A percentile compares a stretch with the other conserved stretches of the same genome.
Evolutionary conservation across 1,284 basidiomycete genomes (phyloP).

Genomic region (Ceratobasidium sp.): DNA sequence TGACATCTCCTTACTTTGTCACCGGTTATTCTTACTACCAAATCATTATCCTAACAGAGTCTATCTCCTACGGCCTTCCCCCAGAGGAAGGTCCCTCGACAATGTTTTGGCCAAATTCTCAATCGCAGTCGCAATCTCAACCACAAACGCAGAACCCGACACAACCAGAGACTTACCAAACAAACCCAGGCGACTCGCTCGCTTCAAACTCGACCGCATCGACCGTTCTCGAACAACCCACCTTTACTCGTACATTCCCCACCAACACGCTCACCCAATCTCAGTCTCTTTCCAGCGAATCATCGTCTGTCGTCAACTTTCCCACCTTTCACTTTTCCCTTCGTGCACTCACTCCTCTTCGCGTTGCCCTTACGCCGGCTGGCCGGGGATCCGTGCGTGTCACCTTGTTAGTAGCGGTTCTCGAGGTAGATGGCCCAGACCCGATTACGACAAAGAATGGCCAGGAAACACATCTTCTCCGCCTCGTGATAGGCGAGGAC

Average conservation of each 20-base stretch:
- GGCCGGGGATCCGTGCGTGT: constrained; percentile 54
- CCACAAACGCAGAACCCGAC: constrained; percentile 5
- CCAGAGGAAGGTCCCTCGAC: constrained; percentile 15
- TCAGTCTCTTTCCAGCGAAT: constrained; percentile 12
- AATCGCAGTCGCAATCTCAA: constrained; percentile 12
- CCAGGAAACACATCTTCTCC: constrained; percentile 73
- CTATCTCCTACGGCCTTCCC: constrained; percentile 21
- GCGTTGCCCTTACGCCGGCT: constrained; percentile 57
- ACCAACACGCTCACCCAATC: constrained; percentile 39
- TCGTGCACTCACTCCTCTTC: constrained; percentile 45
- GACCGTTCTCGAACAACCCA: constrained; percentile 18
- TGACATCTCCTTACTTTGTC: background rate
- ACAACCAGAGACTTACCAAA: constrained; percentile 24
- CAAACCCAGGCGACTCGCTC: constrained; percentile 21
- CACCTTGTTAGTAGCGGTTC: constrained; percentile 69
- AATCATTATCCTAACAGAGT: background rate
- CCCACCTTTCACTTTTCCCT: constrained; percentile 52
- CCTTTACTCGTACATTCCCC: constrained; percentile 28
- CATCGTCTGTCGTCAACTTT: constrained; percentile 50
- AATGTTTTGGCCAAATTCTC: constrained; percentile 17
- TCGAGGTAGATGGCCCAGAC: constrained; percentile 82
- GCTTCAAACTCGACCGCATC: constrained; percentile 36
- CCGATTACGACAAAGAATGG: constrained; percentile 74
- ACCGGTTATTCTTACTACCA: background rate
- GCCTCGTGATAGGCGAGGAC: constrained; percentile 77